These are phyloP conservation scores for Chernovozyma sophiae-reginae DNA, from an alignment of 1,139 yeast genomes.

Conservation along the genomic window DNA sequence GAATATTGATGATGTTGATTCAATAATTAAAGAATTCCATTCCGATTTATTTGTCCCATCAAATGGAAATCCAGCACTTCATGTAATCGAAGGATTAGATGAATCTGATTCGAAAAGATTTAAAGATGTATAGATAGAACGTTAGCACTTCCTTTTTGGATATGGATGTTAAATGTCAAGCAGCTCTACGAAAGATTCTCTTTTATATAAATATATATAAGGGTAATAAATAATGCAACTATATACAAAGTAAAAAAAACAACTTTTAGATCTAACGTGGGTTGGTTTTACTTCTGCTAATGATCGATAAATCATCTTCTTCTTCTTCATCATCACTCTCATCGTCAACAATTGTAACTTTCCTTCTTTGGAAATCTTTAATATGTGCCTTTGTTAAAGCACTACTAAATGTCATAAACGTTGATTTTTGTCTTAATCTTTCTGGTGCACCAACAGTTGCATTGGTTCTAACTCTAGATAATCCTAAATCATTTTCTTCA, in stretches of 20 bases:
- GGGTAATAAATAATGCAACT: not conserved
- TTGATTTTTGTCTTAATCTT: slow-evolving; percentile 21
- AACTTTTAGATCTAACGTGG: not conserved
- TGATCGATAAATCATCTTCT: slow-evolving; percentile 14
- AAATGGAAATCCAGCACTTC: slow-evolving; percentile 6
- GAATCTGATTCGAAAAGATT: slow-evolving; percentile 11
- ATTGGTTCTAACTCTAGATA: slow-evolving; percentile 3
- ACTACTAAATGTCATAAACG: slow-evolving; percentile 47
- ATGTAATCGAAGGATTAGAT: slow-evolving; percentile 19
- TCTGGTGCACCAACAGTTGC: not conserved
- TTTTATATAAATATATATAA: no score
- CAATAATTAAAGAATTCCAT: slow-evolving; percentile 45
- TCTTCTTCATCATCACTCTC: slow-evolving; percentile 42
- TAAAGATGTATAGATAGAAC: slow-evolving; percentile 9
- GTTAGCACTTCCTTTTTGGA: no score
- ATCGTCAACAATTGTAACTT: slow-evolving; percentile 32
- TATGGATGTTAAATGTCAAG: no score
- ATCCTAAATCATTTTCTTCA: slow-evolving; percentile 13
- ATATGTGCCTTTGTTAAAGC: slow-evolving; percentile 78
- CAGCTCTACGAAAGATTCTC: no score
- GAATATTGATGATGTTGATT: slow-evolving; percentile 46
- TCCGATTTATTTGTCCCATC: slow-evolving; percentile 28
- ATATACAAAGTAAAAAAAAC: not conserved
- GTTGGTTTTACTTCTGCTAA: not conserved
- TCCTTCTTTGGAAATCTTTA: slow-evolving; percentile 79